Percentiles rank a stretch among this genome's conserved stretches.
These are phyloP conservation scores for Globisporangium uncinulatum DNA, from an alignment of 352 stramenopile species.

Conservation along the genomic window DNA sequence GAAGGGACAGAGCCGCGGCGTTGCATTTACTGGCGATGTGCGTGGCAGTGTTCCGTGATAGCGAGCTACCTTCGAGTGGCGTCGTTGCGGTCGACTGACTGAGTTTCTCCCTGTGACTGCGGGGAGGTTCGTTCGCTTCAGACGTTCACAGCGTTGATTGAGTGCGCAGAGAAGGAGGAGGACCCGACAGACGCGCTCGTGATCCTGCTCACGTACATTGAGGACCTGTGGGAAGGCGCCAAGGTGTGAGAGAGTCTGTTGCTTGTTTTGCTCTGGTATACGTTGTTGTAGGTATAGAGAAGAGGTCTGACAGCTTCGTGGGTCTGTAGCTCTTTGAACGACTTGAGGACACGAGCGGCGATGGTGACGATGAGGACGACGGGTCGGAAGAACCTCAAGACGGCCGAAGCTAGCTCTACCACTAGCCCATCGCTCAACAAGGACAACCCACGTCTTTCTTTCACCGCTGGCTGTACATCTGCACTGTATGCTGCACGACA, in stretches of 20 bases:
- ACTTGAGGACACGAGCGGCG: slow-evolving; percentile 20
- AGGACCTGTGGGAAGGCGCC: slow-evolving; percentile 61
- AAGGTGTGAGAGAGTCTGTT: slow-evolving; percentile 23
- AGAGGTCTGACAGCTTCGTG: neutral
- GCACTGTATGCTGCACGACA: too few species aligned
- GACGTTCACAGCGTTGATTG: slow-evolving; percentile 52
- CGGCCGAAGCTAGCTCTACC: neutral
- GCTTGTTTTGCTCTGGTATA: too few species aligned
- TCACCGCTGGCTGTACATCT: too few species aligned
- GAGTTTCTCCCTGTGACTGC: neutral
- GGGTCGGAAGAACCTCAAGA: slow-evolving; percentile 2
- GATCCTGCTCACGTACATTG: slow-evolving; percentile 52
- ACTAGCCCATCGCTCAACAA: neutral
- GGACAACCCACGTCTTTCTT: too few species aligned
- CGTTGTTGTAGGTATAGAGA: neutral
- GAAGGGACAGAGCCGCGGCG: slow-evolving; percentile 31
- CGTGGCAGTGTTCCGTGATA: neutral
- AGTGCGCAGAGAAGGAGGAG: slow-evolving; percentile 38
- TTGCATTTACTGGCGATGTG: slow-evolving; percentile 46
- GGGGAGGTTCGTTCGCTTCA: slow-evolving; percentile 1
- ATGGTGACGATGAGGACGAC: slow-evolving; percentile 17
- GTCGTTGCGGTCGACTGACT: neutral
- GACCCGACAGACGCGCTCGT: slow-evolving; percentile 48
- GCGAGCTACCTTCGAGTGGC: too few species aligned
- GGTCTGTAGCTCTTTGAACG: slow-evolving; percentile 24